phyloP scores from a whole-genome alignment of 441 rosid genomes.

The Populus tomentosa region DNA sequence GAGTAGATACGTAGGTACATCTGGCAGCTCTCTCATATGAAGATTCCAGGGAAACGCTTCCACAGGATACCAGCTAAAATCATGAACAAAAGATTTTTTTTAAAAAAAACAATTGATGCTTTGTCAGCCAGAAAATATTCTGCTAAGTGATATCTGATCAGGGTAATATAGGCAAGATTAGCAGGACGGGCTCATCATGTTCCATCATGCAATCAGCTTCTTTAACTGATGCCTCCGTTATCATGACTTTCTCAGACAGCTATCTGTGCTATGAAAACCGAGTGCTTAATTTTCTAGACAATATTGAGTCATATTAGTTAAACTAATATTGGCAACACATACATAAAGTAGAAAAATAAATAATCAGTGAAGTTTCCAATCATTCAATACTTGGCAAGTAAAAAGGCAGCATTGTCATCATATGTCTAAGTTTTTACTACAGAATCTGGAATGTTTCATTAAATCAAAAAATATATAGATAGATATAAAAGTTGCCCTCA shows the following conservation, averaged over 20 bases:
- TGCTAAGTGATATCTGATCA: not conserved
- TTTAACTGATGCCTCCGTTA: not conserved
- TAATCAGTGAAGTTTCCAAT: not conserved
- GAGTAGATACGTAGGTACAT: constrained; percentile 47
- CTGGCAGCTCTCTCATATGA: constrained; percentile 50
- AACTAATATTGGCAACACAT: not conserved
- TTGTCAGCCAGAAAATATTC: not conserved
- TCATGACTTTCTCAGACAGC: not conserved
- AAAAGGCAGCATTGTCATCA: not conserved
- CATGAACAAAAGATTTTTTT: not conserved
- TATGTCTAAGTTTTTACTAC: not conserved
- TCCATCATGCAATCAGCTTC: not conserved
- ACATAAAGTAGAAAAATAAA: not conserved
- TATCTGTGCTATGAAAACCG: not conserved
- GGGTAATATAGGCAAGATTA: not conserved
- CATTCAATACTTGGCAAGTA: not conserved
- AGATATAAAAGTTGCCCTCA: not conserved
- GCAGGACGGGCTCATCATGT: not conserved
- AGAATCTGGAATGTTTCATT: constrained; percentile 1
- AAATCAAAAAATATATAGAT: not conserved
- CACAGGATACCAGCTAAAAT: constrained; percentile 44
- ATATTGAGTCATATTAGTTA: not conserved
- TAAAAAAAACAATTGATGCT: not conserved
- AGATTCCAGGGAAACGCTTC: constrained; percentile 43
- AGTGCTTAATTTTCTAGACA: not conserved